These are phyloP conservation scores for Fomitopsis betulina DNA, from an alignment of 1,284 basidiomycete species.

Conservation along the genomic window DNA sequence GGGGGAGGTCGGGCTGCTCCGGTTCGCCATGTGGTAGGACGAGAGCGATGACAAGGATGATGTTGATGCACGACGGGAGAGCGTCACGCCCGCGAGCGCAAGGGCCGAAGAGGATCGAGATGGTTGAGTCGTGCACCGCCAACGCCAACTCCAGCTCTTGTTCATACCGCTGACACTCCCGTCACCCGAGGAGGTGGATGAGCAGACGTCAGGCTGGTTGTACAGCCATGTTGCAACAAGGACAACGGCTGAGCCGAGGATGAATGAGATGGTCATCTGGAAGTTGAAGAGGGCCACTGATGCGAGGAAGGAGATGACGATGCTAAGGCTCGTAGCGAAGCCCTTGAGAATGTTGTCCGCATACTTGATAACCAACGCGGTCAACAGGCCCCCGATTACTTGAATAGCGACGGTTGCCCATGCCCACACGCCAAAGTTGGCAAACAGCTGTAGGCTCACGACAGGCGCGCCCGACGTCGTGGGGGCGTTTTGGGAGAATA, in stretches of 20 bases:
- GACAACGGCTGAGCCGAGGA: conserved; percentile 82
- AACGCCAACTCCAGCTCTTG: conserved; percentile 26
- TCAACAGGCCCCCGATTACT: conserved; percentile 90
- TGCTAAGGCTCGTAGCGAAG: conserved; percentile 91
- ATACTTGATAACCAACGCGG: conserved; percentile 86
- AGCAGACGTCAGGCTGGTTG: conserved; percentile 48
- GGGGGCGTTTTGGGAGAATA: not conserved
- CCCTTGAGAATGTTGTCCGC: conserved; percentile 92
- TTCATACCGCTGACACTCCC: not conserved
- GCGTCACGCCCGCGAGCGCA: conserved; percentile 20
- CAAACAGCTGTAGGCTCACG: conserved; percentile 34
- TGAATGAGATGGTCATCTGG: conserved; percentile 80
- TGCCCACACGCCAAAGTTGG: conserved; percentile 87
- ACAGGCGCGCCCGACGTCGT: not conserved
- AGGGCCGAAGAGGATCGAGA: conserved; percentile 23
- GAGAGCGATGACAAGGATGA: conserved; percentile 26
- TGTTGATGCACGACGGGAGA: conserved; percentile 27
- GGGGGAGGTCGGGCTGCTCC: conserved; percentile 25
- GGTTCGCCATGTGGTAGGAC: conserved; percentile 14
- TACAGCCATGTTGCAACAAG: conserved; percentile 87
- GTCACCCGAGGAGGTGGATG: conserved; percentile 11
- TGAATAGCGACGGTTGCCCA: conserved; percentile 90
- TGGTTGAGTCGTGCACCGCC: conserved; percentile 16
- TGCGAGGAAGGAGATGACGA: conserved; percentile 91
- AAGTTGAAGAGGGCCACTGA: conserved; percentile 89